Conservation (phyloP, 2,329 filamentous ascomycete genomes). For the Clonostachys solani region DNA sequence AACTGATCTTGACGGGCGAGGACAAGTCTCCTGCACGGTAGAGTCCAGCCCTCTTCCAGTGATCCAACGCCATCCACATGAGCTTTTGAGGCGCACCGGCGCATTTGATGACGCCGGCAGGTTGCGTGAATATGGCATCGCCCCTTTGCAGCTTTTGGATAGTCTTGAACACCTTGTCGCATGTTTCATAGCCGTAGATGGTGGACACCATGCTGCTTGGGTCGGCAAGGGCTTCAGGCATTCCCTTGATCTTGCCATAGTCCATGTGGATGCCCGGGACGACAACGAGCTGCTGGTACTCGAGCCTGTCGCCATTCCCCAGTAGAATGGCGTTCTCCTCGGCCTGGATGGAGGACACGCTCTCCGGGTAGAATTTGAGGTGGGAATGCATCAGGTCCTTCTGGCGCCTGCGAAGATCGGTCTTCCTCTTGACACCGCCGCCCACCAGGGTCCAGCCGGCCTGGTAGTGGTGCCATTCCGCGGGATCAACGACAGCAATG, state of each 20-base stretch:
- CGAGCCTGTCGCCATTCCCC: slow-evolving; percentile 47
- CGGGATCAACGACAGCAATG: slow-evolving; percentile 61
- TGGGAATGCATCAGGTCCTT: slow-evolving; percentile 51
- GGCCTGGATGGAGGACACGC: slow-evolving; percentile 45
- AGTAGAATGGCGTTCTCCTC: slow-evolving; percentile 53
- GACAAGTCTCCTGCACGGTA: slow-evolving; percentile 33
- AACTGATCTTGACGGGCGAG: slow-evolving; percentile 46
- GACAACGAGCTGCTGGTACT: slow-evolving; percentile 62
- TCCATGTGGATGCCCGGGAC: slow-evolving; percentile 52
- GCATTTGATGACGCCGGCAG: slow-evolving; percentile 54
- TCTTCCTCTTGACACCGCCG: slow-evolving; percentile 58
- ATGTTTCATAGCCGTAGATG: slow-evolving; percentile 53
- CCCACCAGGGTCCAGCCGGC: slow-evolving; percentile 68
- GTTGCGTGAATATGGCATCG: slow-evolving; percentile 55
- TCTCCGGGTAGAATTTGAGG: slow-evolving; percentile 53
- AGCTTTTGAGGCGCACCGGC: slow-evolving; percentile 58
- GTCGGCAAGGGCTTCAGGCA: slow-evolving; percentile 51
- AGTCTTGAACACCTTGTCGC: slow-evolving; percentile 45
- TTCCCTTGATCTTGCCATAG: slow-evolving; percentile 45
- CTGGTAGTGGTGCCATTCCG: slow-evolving; percentile 62
- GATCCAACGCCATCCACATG: slow-evolving; percentile 58
- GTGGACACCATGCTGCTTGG: slow-evolving; percentile 43
- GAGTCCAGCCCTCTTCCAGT: slow-evolving; percentile 50
- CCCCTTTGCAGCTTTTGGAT: slow-evolving; percentile 44
- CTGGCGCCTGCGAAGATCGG: slow-evolving; percentile 50